Conservation (phyloP, 2,329 filamentous ascomycete genomes). For the Colletotrichum orbiculare region DNA sequence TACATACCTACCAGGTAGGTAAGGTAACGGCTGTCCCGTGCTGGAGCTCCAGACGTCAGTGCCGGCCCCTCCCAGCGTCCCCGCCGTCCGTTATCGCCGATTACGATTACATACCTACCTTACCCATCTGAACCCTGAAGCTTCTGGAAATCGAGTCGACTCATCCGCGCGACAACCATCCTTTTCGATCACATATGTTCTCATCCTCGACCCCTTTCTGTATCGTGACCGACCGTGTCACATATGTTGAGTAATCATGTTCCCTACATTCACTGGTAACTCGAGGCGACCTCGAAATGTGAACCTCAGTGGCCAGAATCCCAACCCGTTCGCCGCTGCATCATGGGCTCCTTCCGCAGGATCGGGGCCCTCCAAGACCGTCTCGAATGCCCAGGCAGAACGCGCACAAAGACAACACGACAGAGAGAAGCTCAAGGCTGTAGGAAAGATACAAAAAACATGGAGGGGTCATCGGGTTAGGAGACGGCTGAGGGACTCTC, state of each 20-base stretch:
- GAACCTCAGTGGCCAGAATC: conserved; percentile 87
- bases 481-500: conserved; percentile 64
- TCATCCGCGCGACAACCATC: conserved; percentile 3
- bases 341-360: conserved; percentile 67
- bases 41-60: conserved; percentile 18
- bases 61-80: conserved; percentile 6
- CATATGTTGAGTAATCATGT: conserved; percentile 68
- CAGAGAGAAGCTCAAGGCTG: conserved; percentile 79
- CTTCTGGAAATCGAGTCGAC: conserved; percentile 34
- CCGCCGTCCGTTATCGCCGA: not conserved
- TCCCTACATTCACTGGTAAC: conserved; percentile 89
- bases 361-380: conserved; percentile 77
- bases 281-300: conserved; percentile 89
- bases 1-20: no score
- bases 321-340: conserved; percentile 80
- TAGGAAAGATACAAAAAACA: conserved; percentile 77
- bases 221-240: conserved; percentile 2
- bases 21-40: conserved; percentile 13
- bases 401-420: conserved; percentile 84
- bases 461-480: conserved; percentile 84
- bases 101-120: conserved; percentile 27
- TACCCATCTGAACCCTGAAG: conserved; percentile 35
- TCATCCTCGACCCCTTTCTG: not conserved
- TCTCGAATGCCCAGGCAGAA: conserved; percentile 89
- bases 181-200: conserved; percentile 18